These are phyloP conservation scores for Penicillium sp. DNA, from an alignment of 2,329 filamentous ascomycete species.

Conservation along the genomic window DNA sequence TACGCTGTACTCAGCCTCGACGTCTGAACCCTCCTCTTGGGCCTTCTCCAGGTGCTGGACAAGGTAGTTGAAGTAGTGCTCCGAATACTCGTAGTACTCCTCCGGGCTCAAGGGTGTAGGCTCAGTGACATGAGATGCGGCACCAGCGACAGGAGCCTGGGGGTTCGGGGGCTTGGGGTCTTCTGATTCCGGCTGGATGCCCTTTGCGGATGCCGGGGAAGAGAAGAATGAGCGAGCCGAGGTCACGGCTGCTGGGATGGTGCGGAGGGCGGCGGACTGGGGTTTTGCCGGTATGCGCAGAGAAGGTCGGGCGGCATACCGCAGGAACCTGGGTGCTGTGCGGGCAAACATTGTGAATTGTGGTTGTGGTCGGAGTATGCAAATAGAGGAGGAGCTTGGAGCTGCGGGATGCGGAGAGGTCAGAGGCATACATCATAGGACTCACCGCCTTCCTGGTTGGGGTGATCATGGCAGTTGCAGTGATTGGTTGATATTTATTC, in stretches of 20 bases:
- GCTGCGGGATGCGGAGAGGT: slow-evolving; percentile 8
- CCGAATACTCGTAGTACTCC: slow-evolving; percentile 75
- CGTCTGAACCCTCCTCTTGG: slow-evolving; percentile 67
- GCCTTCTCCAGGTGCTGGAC: slow-evolving; percentile 65
- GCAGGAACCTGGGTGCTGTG: slow-evolving; percentile 43
- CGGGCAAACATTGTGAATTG: slow-evolving; percentile 35
- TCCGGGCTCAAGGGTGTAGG: slow-evolving; percentile 65
- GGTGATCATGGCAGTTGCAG: not conserved
- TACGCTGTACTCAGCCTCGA: slow-evolving; percentile 90
- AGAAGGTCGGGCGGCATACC: slow-evolving; percentile 23
- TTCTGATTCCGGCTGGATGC: slow-evolving; percentile 60
- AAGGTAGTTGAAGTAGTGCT: slow-evolving; percentile 67
- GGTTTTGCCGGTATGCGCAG: slow-evolving; percentile 17
- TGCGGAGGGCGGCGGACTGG: slow-evolving; percentile 12
- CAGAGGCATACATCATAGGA: slow-evolving; percentile 13
- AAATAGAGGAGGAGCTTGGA: not conserved
- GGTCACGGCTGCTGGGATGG: slow-evolving; percentile 8
- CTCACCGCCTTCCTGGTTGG: slow-evolving; percentile 4
- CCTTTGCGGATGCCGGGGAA: slow-evolving; percentile 41
- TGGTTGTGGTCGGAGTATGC: not conserved
- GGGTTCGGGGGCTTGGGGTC: slow-evolving; percentile 50
- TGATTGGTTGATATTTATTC: not conserved
- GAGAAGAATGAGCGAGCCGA: slow-evolving; percentile 35
- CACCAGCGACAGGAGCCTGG: slow-evolving; percentile 42
- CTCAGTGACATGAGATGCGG: slow-evolving; percentile 44